Conservation (phyloP, 225 moss, liverwort and hornwort species). For the Bryoerythrophyllum caledonicum region DNA sequence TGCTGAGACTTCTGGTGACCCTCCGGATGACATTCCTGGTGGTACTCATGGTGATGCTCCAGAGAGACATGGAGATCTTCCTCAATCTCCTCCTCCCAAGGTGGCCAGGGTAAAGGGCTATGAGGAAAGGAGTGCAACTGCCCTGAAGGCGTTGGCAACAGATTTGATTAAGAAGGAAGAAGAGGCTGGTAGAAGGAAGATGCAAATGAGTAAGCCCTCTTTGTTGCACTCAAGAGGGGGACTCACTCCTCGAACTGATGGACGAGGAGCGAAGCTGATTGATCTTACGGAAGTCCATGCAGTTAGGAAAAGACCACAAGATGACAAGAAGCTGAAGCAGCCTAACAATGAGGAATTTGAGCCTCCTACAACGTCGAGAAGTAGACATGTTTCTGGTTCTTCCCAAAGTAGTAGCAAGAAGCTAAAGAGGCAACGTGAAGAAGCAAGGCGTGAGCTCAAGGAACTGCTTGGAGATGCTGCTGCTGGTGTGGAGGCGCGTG, state of each 20-base stretch:
- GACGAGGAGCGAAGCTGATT: conserved; percentile 40
- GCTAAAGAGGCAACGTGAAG: conserved; percentile 43
- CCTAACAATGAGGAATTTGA: conserved; percentile 40
- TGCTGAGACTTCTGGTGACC: conserved; percentile 3
- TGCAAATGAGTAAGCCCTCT: conserved; percentile 30
- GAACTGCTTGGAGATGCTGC: conserved; percentile 27
- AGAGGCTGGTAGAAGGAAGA: conserved; percentile 34
- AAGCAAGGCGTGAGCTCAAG: conserved; percentile 26
- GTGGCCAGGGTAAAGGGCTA: conserved; percentile 21
- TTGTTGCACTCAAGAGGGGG: conserved; percentile 51
- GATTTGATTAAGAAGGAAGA: conserved; percentile 34
- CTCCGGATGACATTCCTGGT: background rate
- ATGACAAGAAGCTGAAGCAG: conserved; percentile 51
- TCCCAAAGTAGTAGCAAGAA: conserved; percentile 34
- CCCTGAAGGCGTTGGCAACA: conserved; percentile 49
- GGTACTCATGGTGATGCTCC: background rate
- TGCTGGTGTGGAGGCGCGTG: conserved; percentile 27
- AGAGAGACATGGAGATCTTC: conserved; percentile 15
- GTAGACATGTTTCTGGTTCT: conserved; percentile 22
- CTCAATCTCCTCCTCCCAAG: conserved; percentile 28
- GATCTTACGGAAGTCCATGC: conserved; percentile 30
- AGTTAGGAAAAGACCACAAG: conserved; percentile 22
- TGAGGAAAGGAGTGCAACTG: conserved; percentile 37
- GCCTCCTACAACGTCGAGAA: conserved; percentile 28
- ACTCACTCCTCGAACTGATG: conserved; percentile 46